Evolutionary conservation across 2,329 filamentous ascomycete genomes (phyloP).

Genomic region (Fusarium sp.): DNA sequence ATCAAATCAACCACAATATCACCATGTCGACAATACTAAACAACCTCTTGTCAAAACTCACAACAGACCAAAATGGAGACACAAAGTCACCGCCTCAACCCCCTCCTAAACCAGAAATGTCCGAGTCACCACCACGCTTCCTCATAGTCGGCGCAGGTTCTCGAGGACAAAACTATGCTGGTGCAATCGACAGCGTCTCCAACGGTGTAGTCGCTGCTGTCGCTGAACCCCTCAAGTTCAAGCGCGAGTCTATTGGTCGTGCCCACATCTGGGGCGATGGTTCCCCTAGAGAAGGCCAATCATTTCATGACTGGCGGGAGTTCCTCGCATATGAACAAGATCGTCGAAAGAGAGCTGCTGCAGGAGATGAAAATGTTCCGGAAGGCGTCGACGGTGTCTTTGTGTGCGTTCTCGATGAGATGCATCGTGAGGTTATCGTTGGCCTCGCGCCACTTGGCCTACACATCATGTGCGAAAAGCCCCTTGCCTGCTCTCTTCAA

Average conservation of each 20-base stretch:
- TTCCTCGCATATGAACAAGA: conserved; percentile 79
- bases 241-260: conserved; percentile 76
- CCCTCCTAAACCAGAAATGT: conserved; percentile 59
- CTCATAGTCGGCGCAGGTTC: conserved; percentile 87
- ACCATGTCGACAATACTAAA: conserved; percentile 40
- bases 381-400: conserved; percentile 72
- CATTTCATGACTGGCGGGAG: conserved; percentile 79
- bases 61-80: conserved; percentile 21
- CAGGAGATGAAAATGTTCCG: conserved; percentile 60
- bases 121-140: conserved; percentile 70
- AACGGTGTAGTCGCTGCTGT: conserved; percentile 80
- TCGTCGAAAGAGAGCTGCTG: conserved; percentile 66
- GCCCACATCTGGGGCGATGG: conserved; percentile 77
- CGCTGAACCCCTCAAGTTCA: conserved; percentile 83
- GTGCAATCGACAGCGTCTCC: conserved; percentile 72
- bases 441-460: conserved; percentile 77
- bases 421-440: conserved; percentile 84
- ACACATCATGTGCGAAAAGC: conserved; percentile 96
- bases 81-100: conserved; percentile 43
- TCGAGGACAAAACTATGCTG: conserved; percentile 80
- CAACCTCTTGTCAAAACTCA: conserved; percentile 37
- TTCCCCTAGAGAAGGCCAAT: conserved; percentile 68
- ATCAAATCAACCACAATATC: background rate
- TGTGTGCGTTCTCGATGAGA: conserved; percentile 83
- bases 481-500: conserved; percentile 80